Percentiles rank a stretch among this genome's conserved stretches.
phyloP scores from a whole-genome alignment of 257 asterid genomes.

The Gardenia jasminoides region DNA sequence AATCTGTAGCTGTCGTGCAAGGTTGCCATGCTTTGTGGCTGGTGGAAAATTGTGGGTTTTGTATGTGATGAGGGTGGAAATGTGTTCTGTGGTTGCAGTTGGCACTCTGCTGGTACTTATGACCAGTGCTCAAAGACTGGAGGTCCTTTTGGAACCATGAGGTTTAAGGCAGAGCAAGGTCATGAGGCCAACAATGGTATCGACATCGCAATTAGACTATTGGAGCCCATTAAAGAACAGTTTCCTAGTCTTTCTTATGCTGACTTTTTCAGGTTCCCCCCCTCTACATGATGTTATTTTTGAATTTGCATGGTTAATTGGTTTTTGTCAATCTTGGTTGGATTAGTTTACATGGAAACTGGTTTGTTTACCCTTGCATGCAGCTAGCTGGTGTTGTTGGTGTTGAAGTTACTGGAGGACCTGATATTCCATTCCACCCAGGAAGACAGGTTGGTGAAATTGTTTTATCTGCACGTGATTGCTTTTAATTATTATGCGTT shows the following conservation, averaged over 20 bases:
- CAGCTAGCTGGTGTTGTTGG: constrained; percentile 95
- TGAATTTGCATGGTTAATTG: not conserved
- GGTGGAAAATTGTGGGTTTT: not conserved
- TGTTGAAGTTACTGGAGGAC: constrained; percentile 94
- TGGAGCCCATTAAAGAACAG: constrained; percentile 72
- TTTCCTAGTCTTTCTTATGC: constrained; percentile 65
- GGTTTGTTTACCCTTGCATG: not conserved
- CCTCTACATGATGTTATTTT: not conserved
- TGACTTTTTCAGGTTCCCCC: constrained; percentile 64
- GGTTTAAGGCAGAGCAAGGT: constrained; percentile 57
- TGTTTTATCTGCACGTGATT: not conserved
- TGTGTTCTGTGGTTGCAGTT: constrained; percentile 40
- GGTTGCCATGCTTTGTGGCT: not conserved
- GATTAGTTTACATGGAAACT: too few species aligned
- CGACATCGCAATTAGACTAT: constrained; percentile 57
- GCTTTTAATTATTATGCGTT: not conserved
- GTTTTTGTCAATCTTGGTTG: not conserved
- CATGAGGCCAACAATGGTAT: constrained; percentile 78
- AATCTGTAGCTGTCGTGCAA: not conserved
- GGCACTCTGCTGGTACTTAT: constrained; percentile 94
- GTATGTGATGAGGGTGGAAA: not conserved
- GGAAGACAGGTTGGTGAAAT: constrained; percentile 63
- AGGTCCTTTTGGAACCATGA: constrained; percentile 93
- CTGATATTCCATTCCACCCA: constrained; percentile 84
- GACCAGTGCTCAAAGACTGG: constrained; percentile 62